These are phyloP conservation scores for Geotrichum aggregatum DNA, from an alignment of 1,139 yeast species.

Conservation along the genomic window DNA sequence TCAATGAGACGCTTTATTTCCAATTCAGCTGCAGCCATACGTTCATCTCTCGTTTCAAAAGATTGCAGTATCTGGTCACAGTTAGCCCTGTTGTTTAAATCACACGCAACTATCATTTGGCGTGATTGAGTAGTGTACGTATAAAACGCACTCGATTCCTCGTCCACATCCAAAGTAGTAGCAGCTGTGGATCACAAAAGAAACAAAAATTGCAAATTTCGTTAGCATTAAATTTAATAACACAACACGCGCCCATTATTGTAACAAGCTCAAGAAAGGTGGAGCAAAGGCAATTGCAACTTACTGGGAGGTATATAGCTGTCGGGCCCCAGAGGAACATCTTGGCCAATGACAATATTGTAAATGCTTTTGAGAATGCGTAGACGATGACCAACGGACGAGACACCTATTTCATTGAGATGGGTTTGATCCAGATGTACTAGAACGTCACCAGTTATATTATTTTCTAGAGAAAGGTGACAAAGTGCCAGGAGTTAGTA, in stretches of 20 bases:
- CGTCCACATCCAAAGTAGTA: no score
- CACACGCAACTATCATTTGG: slow-evolving; percentile 1
- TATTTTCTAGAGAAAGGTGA: no score
- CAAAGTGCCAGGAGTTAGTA: no score
- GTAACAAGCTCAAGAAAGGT: no score
- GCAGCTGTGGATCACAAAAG: no score
- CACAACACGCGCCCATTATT: no score
- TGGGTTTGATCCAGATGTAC: slow-evolving; percentile 39
- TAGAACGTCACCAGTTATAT: slow-evolving; percentile 43
- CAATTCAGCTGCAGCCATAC: slow-evolving; percentile 37
- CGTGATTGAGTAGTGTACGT: background rate
- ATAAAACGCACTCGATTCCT: no score
- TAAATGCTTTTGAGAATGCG: slow-evolving; percentile 39
- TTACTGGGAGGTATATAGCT: slow-evolving; percentile 34
- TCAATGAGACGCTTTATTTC: slow-evolving; percentile 39
- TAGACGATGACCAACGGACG: slow-evolving; percentile 42
- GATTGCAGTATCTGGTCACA: slow-evolving; percentile 7
- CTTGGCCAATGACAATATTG: slow-evolving; percentile 32
- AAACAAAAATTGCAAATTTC: no score
- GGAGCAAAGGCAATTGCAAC: no score
- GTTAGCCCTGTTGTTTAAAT: background rate
- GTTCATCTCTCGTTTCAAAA: slow-evolving; percentile 37
- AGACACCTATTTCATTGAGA: slow-evolving; percentile 42
- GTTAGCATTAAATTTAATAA: no score
- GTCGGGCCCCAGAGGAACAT: slow-evolving; percentile 33